Evolutionary conservation across 441 rosid species (phyloP).

Genomic region (Jatropha multifida): DNA sequence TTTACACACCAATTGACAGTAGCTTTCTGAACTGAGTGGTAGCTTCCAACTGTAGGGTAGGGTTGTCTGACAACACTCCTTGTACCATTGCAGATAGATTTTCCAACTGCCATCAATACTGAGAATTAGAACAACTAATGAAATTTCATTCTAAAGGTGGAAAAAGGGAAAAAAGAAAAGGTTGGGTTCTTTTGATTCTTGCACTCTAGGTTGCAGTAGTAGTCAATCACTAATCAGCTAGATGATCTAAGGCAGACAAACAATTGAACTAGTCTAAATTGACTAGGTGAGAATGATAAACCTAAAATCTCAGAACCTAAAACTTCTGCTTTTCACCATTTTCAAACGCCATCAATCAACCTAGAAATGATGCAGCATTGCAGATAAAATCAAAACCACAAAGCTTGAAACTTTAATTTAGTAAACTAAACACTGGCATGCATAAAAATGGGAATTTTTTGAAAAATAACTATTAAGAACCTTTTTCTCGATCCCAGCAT

Average conservation of each 20-base stretch:
- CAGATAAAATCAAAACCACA: not conserved
- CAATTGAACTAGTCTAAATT: not conserved
- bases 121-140: conserved; percentile 6
- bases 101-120: conserved; percentile 17
- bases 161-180: not conserved
- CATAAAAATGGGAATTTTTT: not conserved
- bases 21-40: conserved; percentile 15
- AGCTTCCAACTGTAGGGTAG: conserved; percentile 13
- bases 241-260: not conserved
- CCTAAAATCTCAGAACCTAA: not conserved
- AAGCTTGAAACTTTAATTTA: not conserved
- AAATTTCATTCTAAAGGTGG: not conserved
- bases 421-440: not conserved
- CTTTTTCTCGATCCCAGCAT: conserved; percentile 17
- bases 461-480: not conserved
- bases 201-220: not conserved
- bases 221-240: not conserved
- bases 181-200: not conserved
- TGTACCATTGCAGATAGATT: conserved; percentile 11
- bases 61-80: conserved; percentile 15
- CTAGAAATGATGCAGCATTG: not conserved
- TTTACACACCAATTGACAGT: conserved; percentile 13
- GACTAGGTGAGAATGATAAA: not conserved
- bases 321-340: not conserved
- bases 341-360: not conserved